These are phyloP conservation scores for Cerioporus squamosus DNA, from an alignment of 1,284 basidiomycete genomes.

Conservation along the genomic window DNA sequence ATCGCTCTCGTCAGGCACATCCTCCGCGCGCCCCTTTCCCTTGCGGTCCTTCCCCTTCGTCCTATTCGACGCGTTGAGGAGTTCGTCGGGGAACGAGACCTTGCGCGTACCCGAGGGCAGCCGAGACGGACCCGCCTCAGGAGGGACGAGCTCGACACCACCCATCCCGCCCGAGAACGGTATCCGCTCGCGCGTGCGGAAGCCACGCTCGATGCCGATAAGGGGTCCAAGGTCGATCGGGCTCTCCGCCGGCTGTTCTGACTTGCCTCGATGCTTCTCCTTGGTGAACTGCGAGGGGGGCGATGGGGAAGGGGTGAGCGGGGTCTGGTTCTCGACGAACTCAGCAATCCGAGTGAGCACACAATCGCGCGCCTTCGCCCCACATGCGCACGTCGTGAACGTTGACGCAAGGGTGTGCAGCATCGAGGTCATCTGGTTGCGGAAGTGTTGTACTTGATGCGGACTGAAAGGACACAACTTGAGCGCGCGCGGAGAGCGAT, in stretches of 20 bases:
- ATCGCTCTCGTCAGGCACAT: conserved; percentile 12
- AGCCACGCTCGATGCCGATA: conserved; percentile 70
- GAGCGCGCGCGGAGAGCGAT: conserved; percentile 21
- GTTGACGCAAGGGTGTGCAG: conserved; percentile 75
- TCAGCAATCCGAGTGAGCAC: conserved; percentile 68
- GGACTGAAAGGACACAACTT: conserved; percentile 41
- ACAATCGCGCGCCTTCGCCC: conserved; percentile 62
- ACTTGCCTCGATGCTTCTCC: conserved; percentile 11
- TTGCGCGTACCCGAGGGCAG: conserved; percentile 1
- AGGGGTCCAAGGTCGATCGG: conserved; percentile 67
- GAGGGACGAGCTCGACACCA: conserved; percentile 60
- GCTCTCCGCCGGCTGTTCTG: conserved; percentile 10
- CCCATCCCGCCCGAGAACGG: conserved; percentile 61
- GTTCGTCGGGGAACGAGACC: conserved; percentile 22
- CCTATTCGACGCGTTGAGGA: conserved; percentile 7
- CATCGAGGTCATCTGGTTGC: conserved; percentile 69
- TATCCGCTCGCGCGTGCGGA: conserved; percentile 58
- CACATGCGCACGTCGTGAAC: conserved; percentile 82
- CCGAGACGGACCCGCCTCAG: conserved; percentile 26
- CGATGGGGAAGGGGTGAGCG: conserved; percentile 34
- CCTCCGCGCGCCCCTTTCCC: conserved; percentile 35
- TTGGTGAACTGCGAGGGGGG: conserved; percentile 25
- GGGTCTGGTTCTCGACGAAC: conserved; percentile 56
- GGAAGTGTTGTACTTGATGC: conserved; percentile 56
- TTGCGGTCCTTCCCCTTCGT: conserved; percentile 33